Conservation (phyloP, 2,329 filamentous ascomycete genomes). For the Plectosphaerella plurivora region DNA sequence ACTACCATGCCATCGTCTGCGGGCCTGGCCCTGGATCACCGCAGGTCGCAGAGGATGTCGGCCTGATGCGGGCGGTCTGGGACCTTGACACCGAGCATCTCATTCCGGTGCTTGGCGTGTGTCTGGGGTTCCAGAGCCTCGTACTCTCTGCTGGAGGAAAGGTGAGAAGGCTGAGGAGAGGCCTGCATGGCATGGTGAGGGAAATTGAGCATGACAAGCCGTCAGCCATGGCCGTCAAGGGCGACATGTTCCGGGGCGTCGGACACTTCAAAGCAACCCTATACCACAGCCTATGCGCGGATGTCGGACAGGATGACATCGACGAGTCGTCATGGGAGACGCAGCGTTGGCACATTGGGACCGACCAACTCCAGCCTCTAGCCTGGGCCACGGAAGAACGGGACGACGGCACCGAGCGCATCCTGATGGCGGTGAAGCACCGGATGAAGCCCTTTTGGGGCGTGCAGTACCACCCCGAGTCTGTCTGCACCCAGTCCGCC, state of each 20-base stretch:
- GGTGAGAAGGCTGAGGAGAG: conserved; percentile 63
- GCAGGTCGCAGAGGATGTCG: conserved; percentile 67
- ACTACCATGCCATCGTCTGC: conserved; percentile 81
- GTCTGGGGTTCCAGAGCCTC: conserved; percentile 83
- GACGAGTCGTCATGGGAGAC: conserved; percentile 27
- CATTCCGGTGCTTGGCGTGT: conserved; percentile 81
- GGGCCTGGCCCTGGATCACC: conserved; percentile 89
- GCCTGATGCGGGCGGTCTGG: conserved; percentile 78
- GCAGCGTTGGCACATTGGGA: conserved; percentile 33
- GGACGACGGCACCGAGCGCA: conserved; percentile 35
- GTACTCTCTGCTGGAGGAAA: conserved; percentile 62
- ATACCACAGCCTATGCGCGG: conserved; percentile 64
- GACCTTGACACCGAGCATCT: conserved; percentile 50
- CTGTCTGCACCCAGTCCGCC: conserved; percentile 70
- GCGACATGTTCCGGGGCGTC: conserved; percentile 63
- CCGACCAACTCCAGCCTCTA: conserved; percentile 45
- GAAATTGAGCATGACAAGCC: conserved; percentile 51
- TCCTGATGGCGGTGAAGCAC: conserved; percentile 77
- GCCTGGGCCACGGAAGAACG: conserved; percentile 55
- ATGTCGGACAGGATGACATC: conserved; percentile 45
- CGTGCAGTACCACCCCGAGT: conserved; percentile 88
- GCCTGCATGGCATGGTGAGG: conserved; percentile 78
- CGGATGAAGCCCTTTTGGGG: conserved; percentile 71
- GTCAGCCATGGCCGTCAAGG: conserved; percentile 1
- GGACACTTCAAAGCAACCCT: conserved; percentile 64